Conservation (phyloP, 345 rosid species). For the Cardiospermum halicacabum region DNA sequence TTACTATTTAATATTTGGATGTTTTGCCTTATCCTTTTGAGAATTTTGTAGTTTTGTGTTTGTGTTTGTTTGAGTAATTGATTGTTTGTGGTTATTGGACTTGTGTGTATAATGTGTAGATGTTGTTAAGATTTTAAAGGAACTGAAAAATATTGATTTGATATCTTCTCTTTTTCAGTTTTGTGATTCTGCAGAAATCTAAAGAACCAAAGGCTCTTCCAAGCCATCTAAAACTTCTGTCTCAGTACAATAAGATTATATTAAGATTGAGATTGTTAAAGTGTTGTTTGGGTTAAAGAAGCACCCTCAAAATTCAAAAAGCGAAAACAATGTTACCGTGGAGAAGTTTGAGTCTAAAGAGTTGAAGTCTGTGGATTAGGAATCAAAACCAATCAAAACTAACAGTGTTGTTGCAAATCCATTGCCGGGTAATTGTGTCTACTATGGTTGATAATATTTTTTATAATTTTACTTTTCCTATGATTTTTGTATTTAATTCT, state of each 20-base stretch:
- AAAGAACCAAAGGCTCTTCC: constrained; percentile 35
- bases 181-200: constrained; percentile 20
- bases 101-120: neutral
- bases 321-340: constrained; percentile 23
- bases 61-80: too few relatives aligned
- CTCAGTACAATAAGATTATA: constrained; percentile 41
- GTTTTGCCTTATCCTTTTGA: too few relatives aligned
- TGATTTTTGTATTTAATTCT: neutral
- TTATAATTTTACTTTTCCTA: neutral
- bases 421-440: constrained; percentile 12
- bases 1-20: too few relatives aligned
- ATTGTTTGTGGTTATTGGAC: too few relatives aligned
- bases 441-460: too few relatives aligned
- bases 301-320: constrained; percentile 33
- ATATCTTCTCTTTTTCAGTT: neutral
- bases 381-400: neutral
- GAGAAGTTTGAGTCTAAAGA: constrained; percentile 24
- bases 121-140: neutral
- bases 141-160: constrained; percentile 11
- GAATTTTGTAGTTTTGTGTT: too few relatives aligned
- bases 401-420: constrained; percentile 15
- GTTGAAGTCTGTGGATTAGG: constrained; percentile 5
- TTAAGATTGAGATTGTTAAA: constrained; percentile 66
- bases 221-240: constrained; percentile 33
- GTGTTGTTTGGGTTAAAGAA: constrained; percentile 47